A percentile compares a stretch with the other conserved stretches of the same genome.
Conservation (phyloP, 78 protist genomes). For the Protostelium mycophagum region DNA sequence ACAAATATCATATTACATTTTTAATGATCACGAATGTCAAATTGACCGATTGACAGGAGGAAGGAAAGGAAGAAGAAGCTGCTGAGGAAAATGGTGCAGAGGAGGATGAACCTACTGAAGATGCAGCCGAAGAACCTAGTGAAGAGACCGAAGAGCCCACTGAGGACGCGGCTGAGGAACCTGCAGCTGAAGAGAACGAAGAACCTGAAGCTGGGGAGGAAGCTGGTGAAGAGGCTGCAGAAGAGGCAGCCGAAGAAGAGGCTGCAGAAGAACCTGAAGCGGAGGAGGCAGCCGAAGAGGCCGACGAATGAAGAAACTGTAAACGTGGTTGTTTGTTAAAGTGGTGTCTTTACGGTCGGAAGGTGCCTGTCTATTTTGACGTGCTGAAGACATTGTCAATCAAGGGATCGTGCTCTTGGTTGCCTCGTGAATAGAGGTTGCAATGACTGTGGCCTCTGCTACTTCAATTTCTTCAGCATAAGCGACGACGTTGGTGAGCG, state of each 20-base stretch:
- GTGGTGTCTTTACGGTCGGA: too few relatives aligned
- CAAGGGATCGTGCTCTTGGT: too few relatives aligned
- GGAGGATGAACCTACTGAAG: not conserved
- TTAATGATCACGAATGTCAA: too few relatives aligned
- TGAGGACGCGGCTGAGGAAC: not conserved
- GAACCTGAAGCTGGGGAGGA: not conserved
- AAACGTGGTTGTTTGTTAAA: not conserved
- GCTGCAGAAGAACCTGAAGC: too few relatives aligned
- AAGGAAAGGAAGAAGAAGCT: not conserved
- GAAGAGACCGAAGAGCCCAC: not conserved
- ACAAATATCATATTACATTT: too few relatives aligned
- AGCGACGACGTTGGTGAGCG: too few relatives aligned
- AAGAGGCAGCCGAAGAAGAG: not conserved
- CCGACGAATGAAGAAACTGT: not conserved
- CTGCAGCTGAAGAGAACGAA: not conserved
- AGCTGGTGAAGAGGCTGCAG: not conserved
- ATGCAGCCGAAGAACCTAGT: not conserved
- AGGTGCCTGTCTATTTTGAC: too few relatives aligned
- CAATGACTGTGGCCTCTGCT: too few relatives aligned
- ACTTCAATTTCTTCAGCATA: too few relatives aligned
- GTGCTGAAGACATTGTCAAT: too few relatives aligned
- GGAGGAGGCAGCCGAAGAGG: not conserved
- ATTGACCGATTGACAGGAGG: not conserved
- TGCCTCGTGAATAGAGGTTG: too few relatives aligned
- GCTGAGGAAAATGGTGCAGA: not conserved